Evolutionary conservation across 139 green algal species (phyloP), one percentile per base, ranked within the genome.

Genomic region (Chlorella sp.): DNA sequence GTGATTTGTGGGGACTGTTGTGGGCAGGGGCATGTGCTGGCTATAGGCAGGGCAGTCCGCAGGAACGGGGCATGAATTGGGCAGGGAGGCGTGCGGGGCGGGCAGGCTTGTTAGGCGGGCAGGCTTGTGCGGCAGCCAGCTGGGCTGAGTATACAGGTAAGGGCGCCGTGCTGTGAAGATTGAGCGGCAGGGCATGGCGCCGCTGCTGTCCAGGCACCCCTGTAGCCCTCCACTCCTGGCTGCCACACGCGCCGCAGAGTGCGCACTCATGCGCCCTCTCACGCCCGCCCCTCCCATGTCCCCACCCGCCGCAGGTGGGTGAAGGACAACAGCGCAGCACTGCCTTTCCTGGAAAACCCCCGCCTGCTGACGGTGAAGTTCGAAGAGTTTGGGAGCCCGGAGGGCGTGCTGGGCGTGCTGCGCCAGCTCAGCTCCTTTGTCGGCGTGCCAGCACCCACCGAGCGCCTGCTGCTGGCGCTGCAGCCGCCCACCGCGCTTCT

Each of bases 381-480:
- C 30, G 86, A 90, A 32, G 86, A 79, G 53, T 85, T 89, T 77
- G 48, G 36, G 19, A 32, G 36, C 28, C 4, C 40, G 78, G 79
- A 28, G 3, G 32, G 16, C 73, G 86, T 90, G 78, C 61, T 90
- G 36, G 39, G 73, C 79, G 39, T 81, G 86, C 68, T 90, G 64
- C 64, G 64, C 64, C 64, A 71, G 64, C 64, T 32, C 64, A 71
- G 64, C 11, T 9, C 37, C 0, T 86, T 86, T 42, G 61, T 85
- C 36, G 86, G 76, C 30, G 30, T 32, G 11, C 26, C 28, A 0
- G 64, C 61, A 7, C 19, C 60, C 26, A 36, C 26, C 37, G 86
- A 90, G 37, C 82, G 82, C 40, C 73, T 90, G 79, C 28, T 81
- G 78, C 60, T 90, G 69, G 71, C 86, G 40, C 79, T 90, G 79